phyloP scores from a whole-genome alignment of 441 rosid genomes.

The Mallotus japonicus region DNA sequence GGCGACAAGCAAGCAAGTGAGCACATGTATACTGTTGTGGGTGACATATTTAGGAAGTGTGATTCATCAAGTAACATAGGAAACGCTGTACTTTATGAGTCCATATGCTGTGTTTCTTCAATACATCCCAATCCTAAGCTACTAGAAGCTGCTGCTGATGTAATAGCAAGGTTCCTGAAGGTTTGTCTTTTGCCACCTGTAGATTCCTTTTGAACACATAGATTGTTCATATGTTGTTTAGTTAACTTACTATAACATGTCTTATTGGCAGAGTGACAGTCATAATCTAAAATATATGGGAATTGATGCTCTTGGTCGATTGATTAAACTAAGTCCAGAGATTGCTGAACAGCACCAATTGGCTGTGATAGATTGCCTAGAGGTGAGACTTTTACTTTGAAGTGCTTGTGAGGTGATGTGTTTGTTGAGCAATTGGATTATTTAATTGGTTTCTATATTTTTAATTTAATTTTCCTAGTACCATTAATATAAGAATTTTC shows the following conservation, averaged over 20 bases:
- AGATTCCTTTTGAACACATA: constrained; percentile 14
- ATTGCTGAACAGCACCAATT: constrained; percentile 95
- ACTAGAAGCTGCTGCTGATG: constrained; percentile 83
- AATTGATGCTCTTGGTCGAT: constrained; percentile 88
- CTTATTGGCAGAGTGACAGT: constrained; percentile 77
- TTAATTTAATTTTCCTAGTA: constrained; percentile 6
- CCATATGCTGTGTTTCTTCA: constrained; percentile 86
- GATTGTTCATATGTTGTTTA: constrained; percentile 7
- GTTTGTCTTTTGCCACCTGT: constrained; percentile 34
- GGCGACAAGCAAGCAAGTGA: constrained; percentile 96
- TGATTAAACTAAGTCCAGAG: constrained; percentile 86
- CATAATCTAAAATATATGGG: constrained; percentile 97
- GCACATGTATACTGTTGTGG: constrained; percentile 86
- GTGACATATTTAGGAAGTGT: constrained; percentile 84
- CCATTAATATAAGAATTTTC: background rate
- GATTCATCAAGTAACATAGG: constrained; percentile 89
- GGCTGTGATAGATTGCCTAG: constrained; percentile 97
- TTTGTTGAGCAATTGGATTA: background rate
- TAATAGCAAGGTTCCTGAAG: constrained; percentile 88
- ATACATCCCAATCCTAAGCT: constrained; percentile 82
- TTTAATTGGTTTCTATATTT: constrained; percentile 15
- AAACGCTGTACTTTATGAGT: constrained; percentile 85
- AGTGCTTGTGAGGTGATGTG: background rate
- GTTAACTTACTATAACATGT: constrained; percentile 12
- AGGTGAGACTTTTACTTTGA: constrained; percentile 51